Conservation (phyloP, 2,329 filamentous ascomycete genomes). For the Colletotrichum kahawae region DNA sequence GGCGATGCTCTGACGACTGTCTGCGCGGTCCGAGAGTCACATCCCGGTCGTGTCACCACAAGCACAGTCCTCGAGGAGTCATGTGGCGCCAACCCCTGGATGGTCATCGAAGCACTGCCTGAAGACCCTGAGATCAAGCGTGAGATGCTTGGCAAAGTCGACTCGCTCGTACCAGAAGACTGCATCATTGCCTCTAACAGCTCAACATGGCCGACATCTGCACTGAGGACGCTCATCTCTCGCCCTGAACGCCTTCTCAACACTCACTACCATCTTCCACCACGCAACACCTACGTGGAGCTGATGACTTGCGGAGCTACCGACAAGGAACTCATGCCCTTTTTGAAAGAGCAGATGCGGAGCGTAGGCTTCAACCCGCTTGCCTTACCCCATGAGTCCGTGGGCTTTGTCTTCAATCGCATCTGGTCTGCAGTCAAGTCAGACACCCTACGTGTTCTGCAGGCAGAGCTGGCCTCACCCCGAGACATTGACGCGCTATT, state of each 20-base stretch:
- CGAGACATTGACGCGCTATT: constrained; percentile 36
- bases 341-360: constrained; percentile 30
- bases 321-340: constrained; percentile 29
- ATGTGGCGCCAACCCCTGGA: constrained; percentile 26
- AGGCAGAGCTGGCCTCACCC: constrained; percentile 34
- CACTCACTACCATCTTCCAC: constrained; percentile 39
- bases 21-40: constrained; percentile 29
- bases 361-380: constrained; percentile 32
- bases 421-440: constrained; percentile 40
- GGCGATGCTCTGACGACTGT: constrained; percentile 35
- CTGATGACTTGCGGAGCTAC: constrained; percentile 38
- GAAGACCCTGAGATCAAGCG: constrained; percentile 35
- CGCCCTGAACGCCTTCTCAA: constrained; percentile 33
- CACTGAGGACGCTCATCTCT: constrained; percentile 27
- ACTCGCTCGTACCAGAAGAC: constrained; percentile 29
- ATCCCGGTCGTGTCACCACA: constrained; percentile 30
- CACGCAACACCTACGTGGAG: constrained; percentile 34
- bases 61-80: constrained; percentile 27
- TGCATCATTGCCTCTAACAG: constrained; percentile 36
- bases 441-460: constrained; percentile 34
- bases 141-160: constrained; percentile 29
- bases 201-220: constrained; percentile 31
- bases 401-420: constrained; percentile 38
- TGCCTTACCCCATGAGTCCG: constrained; percentile 31
- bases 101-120: constrained; percentile 36